These are phyloP conservation scores for Chlamydomonas sphaeroides DNA, from an alignment of 139 green algal genomes.

Conservation along the genomic window DNA sequence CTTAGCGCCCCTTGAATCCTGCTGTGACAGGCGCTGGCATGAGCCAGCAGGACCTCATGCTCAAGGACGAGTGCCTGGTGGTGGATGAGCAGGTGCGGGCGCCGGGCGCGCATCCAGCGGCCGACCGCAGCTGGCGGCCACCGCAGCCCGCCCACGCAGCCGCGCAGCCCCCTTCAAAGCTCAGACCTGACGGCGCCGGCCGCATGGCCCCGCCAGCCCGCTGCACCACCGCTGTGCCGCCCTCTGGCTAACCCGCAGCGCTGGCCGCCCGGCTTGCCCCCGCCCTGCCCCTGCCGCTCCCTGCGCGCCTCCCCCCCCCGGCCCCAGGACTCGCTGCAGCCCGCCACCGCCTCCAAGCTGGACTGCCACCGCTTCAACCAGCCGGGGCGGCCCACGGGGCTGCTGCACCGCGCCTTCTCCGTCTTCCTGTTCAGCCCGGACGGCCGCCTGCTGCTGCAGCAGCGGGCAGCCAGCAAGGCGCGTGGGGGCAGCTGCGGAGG, in stretches of 20 bases:
- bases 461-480: conserved; percentile 81
- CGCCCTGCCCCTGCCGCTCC: too few relatives aligned
- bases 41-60: conserved; percentile 89
- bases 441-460: conserved; percentile 91
- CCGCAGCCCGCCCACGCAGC: background rate
- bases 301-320: too few relatives aligned
- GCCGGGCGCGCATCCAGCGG: too few relatives aligned
- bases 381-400: conserved; percentile 62
- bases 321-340: too few relatives aligned
- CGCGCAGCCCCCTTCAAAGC: too few relatives aligned
- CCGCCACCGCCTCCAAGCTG: conserved; percentile 77
- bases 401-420: conserved; percentile 94
- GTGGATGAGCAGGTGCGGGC: conserved; percentile 88
- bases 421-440: conserved; percentile 96
- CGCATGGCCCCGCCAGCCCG: too few relatives aligned
- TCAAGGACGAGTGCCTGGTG: conserved; percentile 90
- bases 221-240: too few relatives aligned
- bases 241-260: too few relatives aligned
- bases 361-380: conserved; percentile 72
- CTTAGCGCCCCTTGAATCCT: too few relatives aligned
- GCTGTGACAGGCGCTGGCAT: background rate
- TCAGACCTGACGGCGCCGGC: too few relatives aligned
- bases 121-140: background rate
- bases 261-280: too few relatives aligned
- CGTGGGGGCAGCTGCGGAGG: background rate